Conservation (phyloP, 768 basidiomycete genomes). For the Polyporus arcularius region DNA sequence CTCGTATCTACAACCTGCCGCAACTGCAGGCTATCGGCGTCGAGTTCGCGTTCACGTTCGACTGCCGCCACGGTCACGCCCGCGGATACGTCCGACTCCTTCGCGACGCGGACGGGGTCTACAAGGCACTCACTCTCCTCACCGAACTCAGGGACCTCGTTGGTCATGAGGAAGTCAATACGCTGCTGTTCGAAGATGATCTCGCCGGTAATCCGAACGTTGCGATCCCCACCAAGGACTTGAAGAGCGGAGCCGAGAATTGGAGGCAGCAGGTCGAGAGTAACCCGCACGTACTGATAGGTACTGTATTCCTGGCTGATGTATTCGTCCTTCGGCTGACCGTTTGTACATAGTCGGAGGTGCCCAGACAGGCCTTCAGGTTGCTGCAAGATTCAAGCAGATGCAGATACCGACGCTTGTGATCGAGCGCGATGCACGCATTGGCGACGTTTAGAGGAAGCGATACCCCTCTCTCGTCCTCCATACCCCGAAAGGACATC, state of each 20-base stretch:
- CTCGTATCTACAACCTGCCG: background rate
- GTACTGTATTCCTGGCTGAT: constrained; percentile 15
- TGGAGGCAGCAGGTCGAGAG: constrained; percentile 39
- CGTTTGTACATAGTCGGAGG: constrained; percentile 45
- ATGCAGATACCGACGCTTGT: constrained; percentile 53
- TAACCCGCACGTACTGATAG: constrained; percentile 40
- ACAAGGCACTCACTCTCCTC: constrained; percentile 35
- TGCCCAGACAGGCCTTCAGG: constrained; percentile 65
- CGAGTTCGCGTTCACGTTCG: constrained; percentile 37
- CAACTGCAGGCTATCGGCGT: constrained; percentile 9
- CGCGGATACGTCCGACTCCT: constrained; percentile 38
- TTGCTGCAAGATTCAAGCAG: constrained; percentile 63
- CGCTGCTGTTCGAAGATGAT: constrained; percentile 6
- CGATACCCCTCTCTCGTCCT: constrained; percentile 60
- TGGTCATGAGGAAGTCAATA: constrained; percentile 35
- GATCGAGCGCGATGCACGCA: constrained; percentile 51
- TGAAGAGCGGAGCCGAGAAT: constrained; percentile 27
- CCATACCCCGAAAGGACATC: constrained; percentile 25
- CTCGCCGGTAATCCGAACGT: background rate
- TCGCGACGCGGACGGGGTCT: constrained; percentile 22
- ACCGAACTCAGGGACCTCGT: constrained; percentile 28
- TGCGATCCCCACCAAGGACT: constrained; percentile 22
- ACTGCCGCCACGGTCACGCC: constrained; percentile 34
- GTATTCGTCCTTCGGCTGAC: background rate
- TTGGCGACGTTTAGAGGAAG: constrained; percentile 62